Percentiles rank a stretch among this genome's conserved stretches.
Evolutionary conservation across 805 yeast genomes (phyloP).

Genomic region (Candida ovalis): DNA sequence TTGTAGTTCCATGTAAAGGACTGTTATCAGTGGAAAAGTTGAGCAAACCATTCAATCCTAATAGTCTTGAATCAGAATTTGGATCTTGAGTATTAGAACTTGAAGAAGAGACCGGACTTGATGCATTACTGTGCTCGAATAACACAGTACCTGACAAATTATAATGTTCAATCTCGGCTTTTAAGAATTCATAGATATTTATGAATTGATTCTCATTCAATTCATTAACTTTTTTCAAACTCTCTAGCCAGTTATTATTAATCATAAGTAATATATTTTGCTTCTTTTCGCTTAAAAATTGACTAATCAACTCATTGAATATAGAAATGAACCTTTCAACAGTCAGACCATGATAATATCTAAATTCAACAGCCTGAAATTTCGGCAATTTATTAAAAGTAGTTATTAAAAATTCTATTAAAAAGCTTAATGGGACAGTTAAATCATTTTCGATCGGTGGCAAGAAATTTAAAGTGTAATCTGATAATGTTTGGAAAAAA

Average conservation of each 20-base stretch:
- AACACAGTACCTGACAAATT: slow-evolving; percentile 20
- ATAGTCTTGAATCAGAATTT: slow-evolving; percentile 6
- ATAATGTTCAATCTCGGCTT: slow-evolving; percentile 26
- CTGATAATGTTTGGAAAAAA: slow-evolving; percentile 67
- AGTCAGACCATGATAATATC: slow-evolving; percentile 37
- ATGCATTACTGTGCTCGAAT: slow-evolving; percentile 4
- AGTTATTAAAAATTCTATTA: slow-evolving; percentile 54
- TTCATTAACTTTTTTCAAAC: slow-evolving; percentile 27
- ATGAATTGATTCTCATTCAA: slow-evolving; percentile 28
- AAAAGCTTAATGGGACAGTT: slow-evolving; percentile 52
- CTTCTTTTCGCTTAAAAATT: slow-evolving; percentile 28
- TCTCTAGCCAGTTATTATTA: slow-evolving; percentile 30
- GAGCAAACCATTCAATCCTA: slow-evolving; percentile 27
- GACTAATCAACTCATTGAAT: slow-evolving; percentile 21
- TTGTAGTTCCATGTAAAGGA: slow-evolving; percentile 24
- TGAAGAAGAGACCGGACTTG: background rate
- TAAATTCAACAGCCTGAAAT: slow-evolving; percentile 55
- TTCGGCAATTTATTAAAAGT: slow-evolving; percentile 63
- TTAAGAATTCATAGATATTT: slow-evolving; percentile 22
- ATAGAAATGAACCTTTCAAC: slow-evolving; percentile 32
- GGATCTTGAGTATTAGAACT: slow-evolving; percentile 9
- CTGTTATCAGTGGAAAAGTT: slow-evolving; percentile 30
- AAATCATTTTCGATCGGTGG: slow-evolving; percentile 65
- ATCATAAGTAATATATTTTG: slow-evolving; percentile 31
- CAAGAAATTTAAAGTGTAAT: slow-evolving; percentile 65